Evolutionary conservation across 306 rosid species (phyloP), one percentile per base, ranked within the genome.

Genomic region (Argentina anserina): DNA sequence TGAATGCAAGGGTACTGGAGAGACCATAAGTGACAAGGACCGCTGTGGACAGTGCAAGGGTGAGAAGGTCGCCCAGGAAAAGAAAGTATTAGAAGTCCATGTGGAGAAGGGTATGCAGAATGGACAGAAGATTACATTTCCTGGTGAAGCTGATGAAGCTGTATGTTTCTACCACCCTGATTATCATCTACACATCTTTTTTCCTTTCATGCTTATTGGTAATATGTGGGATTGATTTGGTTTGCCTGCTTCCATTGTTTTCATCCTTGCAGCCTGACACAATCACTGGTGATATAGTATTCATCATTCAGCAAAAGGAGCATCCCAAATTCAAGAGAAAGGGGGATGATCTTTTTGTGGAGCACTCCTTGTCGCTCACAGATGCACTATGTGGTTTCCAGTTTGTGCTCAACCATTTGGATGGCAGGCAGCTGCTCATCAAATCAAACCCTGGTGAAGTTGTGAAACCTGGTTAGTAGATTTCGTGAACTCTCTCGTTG

Each of bases 31-130:
- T 43, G 98, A 92, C 46, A 87, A 69, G 71, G 98, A 92, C 74
- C 85, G 96, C 11, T 92, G 95, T 76, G 41, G 82, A 0, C 88
- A 77, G 63, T 92, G 98, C 90, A 92, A 92, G 69, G 96, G 96
- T 5, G 95, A 90, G 69, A 92, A 92, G 80, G 92, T 90, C 45
- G 90, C 81, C 26, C 95, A 86, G 20, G 95, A 87, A 71, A 92
- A 92, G 87, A 92, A 92, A 79, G 92, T 90, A 0, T 72, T 88
- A 73, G 96, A 92, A 73, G 95, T 88, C 18, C 6, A 65, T 69
- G 96, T 92, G 63, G 98, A 92, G 90, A 92, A 88, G 83, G 98
- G 98, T 7, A 92, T 90, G 98, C 92, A 84, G 80, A 88, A 88
- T 41, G 90, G 89, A 15, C 98, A 92, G 85, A 90, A 81, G 77